phyloP scores from a whole-genome alignment of 163 green algal genomes.

The Scenedesmus sp. region DNA sequence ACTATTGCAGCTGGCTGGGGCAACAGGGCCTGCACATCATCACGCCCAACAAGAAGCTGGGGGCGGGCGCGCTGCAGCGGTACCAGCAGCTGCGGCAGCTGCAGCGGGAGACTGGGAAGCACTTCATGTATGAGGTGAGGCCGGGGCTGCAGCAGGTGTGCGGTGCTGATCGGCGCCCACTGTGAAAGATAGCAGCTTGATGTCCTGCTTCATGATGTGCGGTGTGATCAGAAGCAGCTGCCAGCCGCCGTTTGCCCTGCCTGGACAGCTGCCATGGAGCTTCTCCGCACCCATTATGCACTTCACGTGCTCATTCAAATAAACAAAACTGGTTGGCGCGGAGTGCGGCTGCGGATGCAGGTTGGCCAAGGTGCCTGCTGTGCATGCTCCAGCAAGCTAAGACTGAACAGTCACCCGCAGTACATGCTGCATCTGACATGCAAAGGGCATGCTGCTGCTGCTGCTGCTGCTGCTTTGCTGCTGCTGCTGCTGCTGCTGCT shows the following conservation, averaged over 20 bases:
- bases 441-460: background rate
- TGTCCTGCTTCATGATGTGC: too few relatives aligned
- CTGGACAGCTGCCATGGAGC: too few relatives aligned
- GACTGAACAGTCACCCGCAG: too few relatives aligned
- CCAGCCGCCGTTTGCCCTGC: too few relatives aligned
- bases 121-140: conserved; percentile 80
- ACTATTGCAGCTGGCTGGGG: conserved; percentile 69
- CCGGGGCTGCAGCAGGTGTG: background rate
- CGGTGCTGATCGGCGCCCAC: background rate
- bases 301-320: too few relatives aligned
- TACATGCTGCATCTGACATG: background rate
- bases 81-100: conserved; percentile 72
- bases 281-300: too few relatives aligned
- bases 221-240: too few relatives aligned
- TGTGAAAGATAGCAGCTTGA: too few relatives aligned
- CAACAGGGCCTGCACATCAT: conserved; percentile 86
- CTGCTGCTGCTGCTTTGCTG: background rate
- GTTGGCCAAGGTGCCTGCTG: background rate
- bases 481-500: background rate
- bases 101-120: conserved; percentile 48
- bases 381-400: background rate
- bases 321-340: too few relatives aligned
- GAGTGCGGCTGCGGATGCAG: background rate
- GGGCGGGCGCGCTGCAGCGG: conserved; percentile 69
- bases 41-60: conserved; percentile 96